Conservation (phyloP, 495 filamentous ascomycete genomes). For the Hypoxylon intermedium region DNA sequence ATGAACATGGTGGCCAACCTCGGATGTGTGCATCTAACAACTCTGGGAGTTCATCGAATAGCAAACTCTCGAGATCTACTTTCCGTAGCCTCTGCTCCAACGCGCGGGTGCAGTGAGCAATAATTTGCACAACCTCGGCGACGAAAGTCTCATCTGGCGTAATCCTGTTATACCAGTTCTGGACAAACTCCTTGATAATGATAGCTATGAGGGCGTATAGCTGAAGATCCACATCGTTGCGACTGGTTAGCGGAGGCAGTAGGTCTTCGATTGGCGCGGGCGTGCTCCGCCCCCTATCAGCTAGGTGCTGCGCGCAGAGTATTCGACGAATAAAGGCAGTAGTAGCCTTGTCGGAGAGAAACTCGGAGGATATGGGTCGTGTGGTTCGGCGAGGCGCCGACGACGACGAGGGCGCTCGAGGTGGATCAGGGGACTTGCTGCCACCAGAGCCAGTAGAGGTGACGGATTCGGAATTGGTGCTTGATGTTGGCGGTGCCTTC, state of each 20-base stretch:
- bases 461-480: constrained; percentile 36
- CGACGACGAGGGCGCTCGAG: constrained; percentile 22
- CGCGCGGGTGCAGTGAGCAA: constrained; percentile 86
- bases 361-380: constrained; percentile 46
- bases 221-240: constrained; percentile 88
- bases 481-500: constrained; percentile 38
- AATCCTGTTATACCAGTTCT: constrained; percentile 91
- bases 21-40: constrained; percentile 79
- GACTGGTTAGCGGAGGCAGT: constrained; percentile 88
- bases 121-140: constrained; percentile 83
- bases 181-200: constrained; percentile 84
- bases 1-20: constrained; percentile 62
- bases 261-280: constrained; percentile 71
- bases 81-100: constrained; percentile 83
- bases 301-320: constrained; percentile 56
- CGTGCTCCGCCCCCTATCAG: constrained; percentile 52
- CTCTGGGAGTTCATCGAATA: constrained; percentile 88
- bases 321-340: constrained; percentile 58
- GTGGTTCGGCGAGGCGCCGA: constrained; percentile 39
- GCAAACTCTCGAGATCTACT: constrained; percentile 79
- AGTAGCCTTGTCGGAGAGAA: constrained; percentile 60
- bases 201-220: constrained; percentile 91
- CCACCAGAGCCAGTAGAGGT: constrained; percentile 28
- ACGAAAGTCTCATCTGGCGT: constrained; percentile 87
- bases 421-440: constrained; percentile 20